A percentile compares a stretch with the other conserved stretches of the same genome.
phyloP scores from a whole-genome alignment of 2,329 filamentous ascomycete species.

The Beauveria sp. region DNA sequence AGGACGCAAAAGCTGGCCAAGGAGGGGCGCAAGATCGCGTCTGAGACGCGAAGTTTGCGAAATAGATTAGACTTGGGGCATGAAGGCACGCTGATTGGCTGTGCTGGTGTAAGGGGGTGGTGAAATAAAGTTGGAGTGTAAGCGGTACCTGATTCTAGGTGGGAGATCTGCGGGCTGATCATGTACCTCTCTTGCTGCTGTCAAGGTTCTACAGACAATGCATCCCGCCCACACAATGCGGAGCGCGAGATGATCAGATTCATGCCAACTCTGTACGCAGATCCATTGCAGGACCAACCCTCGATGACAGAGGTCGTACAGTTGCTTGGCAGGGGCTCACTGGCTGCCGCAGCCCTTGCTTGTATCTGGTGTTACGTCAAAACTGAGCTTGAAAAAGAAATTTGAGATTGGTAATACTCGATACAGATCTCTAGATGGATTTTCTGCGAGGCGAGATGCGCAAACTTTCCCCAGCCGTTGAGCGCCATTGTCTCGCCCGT shows the following conservation, averaged over 20 bases:
- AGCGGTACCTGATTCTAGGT: neutral
- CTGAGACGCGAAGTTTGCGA: neutral
- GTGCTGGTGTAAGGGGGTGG: neutral
- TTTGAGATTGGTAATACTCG: too few relatives aligned
- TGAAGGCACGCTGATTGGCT: neutral
- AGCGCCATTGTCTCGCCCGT: too few relatives aligned
- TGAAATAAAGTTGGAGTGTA: neutral
- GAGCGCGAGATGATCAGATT: neutral
- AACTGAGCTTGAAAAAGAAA: too few relatives aligned
- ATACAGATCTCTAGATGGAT: too few relatives aligned
- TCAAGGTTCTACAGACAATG: neutral
- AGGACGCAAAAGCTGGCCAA: neutral
- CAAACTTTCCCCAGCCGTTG: too few relatives aligned
- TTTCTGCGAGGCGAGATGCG: too few relatives aligned
- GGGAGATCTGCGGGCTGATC: neutral
- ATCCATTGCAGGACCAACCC: too few relatives aligned
- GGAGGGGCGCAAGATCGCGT: constrained; percentile 6
- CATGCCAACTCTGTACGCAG: neutral
- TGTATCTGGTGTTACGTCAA: too few relatives aligned
- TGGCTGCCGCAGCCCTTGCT: too few relatives aligned
- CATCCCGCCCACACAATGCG: neutral
- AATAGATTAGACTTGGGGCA: neutral
- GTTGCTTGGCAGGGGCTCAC: too few relatives aligned
- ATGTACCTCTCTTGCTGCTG: neutral
- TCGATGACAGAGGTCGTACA: too few relatives aligned